These are phyloP conservation scores for Kodamaea laetipori DNA, from an alignment of 805 yeast species.

Conservation along the genomic window DNA sequence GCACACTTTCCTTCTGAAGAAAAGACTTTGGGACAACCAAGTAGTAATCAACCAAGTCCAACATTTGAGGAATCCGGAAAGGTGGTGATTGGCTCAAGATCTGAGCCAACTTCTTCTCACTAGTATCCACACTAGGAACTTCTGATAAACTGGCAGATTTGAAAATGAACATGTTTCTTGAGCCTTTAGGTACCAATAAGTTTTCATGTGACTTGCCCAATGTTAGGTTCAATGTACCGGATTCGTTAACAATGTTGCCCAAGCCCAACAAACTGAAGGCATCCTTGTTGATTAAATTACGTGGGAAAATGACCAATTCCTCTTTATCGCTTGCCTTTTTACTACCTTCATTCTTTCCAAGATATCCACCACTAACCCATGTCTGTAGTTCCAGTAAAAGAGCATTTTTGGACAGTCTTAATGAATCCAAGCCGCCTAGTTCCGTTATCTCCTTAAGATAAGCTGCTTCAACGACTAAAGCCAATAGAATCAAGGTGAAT, in stretches of 20 bases:
- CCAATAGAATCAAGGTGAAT: no score
- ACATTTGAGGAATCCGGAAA: constrained; percentile 38
- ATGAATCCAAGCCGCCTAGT: no score
- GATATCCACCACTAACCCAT: no score
- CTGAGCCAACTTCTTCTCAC: constrained; percentile 20
- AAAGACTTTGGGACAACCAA: constrained; percentile 38
- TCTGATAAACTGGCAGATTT: constrained; percentile 28
- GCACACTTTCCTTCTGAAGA: constrained; percentile 6
- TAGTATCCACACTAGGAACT: constrained; percentile 16
- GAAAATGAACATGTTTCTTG: constrained; percentile 41
- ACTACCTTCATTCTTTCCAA: no score
- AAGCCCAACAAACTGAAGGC: constrained; percentile 27
- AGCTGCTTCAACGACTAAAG: no score
- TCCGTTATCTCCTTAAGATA: no score
- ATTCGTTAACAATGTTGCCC: constrained; percentile 16
- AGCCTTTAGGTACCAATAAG: constrained; percentile 31
- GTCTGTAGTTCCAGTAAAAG: neutral
- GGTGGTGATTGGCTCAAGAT: constrained; percentile 38
- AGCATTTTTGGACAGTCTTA: neutral
- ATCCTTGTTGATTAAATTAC: constrained; percentile 22
- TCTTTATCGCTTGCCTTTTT: constrained; percentile 11
- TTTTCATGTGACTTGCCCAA: constrained; percentile 12
- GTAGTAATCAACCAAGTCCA: constrained; percentile 39
- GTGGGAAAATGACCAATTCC: constrained; percentile 29
- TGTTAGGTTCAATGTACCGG: constrained; percentile 12